A percentile compares a stretch with the other conserved stretches of the same genome.
Conservation (phyloP, 176 grass and related monocot genomes). For the Phragmites australis region DNA sequence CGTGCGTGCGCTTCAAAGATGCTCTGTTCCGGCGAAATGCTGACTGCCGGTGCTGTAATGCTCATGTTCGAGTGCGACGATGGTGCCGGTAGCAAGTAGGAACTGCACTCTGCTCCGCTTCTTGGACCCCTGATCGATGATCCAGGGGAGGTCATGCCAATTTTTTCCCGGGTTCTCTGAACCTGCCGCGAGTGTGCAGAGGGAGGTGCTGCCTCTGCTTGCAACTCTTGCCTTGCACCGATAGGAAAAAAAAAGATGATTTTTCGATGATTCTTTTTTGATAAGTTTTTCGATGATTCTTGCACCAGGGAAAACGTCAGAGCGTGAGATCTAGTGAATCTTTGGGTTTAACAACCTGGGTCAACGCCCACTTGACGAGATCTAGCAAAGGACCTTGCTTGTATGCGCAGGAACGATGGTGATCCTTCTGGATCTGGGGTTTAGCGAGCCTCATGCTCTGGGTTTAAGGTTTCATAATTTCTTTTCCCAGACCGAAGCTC, state of each 20-base stretch:
- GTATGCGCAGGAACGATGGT: not conserved
- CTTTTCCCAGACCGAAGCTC: not conserved
- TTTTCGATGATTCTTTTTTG: too few relatives aligned
- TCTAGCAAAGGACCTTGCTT: conserved; percentile 17
- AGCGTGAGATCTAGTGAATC: conserved; percentile 14
- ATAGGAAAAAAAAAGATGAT: not conserved
- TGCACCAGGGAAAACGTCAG: conserved; percentile 2
- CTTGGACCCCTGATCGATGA: not conserved
- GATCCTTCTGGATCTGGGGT: conserved; percentile 35
- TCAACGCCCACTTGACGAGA: conserved; percentile 35
- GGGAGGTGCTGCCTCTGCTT: conserved; percentile 33
- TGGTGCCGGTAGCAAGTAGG: not conserved
- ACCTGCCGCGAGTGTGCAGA: not conserved
- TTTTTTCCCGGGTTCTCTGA: not conserved
- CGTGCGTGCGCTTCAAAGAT: not conserved
- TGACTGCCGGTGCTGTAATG: not conserved
- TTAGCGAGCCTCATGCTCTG: not conserved
- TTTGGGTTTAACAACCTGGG: not conserved
- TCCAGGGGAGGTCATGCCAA: conserved; percentile 37
- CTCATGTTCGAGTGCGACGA: not conserved
- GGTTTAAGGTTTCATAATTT: conserved; percentile 42
- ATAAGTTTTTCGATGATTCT: conserved; percentile 8
- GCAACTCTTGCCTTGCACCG: not conserved
- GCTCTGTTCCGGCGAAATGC: conserved; percentile 12
- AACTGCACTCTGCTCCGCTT: not conserved